These are phyloP conservation scores for Dothideomycetes sp. DNA, from an alignment of 2,329 filamentous ascomycete genomes.

Conservation along the genomic window DNA sequence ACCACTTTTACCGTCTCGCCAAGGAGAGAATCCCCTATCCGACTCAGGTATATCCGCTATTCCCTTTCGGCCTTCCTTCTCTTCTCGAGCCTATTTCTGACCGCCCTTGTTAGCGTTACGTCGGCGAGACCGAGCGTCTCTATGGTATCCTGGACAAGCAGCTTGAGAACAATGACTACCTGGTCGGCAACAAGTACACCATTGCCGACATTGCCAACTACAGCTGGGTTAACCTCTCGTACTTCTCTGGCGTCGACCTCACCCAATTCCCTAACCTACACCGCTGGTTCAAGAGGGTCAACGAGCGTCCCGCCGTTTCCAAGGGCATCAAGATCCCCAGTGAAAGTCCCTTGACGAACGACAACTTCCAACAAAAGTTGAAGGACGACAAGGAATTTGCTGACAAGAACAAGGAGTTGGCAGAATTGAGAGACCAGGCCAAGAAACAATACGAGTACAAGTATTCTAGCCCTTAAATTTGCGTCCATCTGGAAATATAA, in stretches of 20 bases:
- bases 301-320: constrained; percentile 34
- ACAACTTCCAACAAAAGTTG: constrained; percentile 31
- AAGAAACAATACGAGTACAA: constrained; percentile 40
- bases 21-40: constrained; percentile 37
- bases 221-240: constrained; percentile 34
- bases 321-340: constrained; percentile 30
- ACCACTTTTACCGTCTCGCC: constrained; percentile 32
- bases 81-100: constrained; percentile 7
- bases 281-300: constrained; percentile 36
- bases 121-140: constrained; percentile 39
- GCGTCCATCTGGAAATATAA: too few species aligned
- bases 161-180: constrained; percentile 33
- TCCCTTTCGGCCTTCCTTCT: neutral
- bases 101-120: constrained; percentile 31
- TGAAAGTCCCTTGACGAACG: constrained; percentile 34
- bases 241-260: constrained; percentile 34
- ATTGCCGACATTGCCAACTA: constrained; percentile 40
- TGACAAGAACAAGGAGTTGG: constrained; percentile 35
- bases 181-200: constrained; percentile 38
- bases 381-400: constrained; percentile 41
- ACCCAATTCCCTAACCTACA: constrained; percentile 35
- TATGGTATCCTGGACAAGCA: constrained; percentile 37
- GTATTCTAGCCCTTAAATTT: constrained; percentile 29
- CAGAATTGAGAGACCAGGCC: constrained; percentile 30
- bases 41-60: constrained; percentile 20